Evolutionary conservation across 768 basidiomycete genomes (phyloP), one percentile per base, ranked within the genome.

Genomic region (Polyporus arcularius): DNA sequence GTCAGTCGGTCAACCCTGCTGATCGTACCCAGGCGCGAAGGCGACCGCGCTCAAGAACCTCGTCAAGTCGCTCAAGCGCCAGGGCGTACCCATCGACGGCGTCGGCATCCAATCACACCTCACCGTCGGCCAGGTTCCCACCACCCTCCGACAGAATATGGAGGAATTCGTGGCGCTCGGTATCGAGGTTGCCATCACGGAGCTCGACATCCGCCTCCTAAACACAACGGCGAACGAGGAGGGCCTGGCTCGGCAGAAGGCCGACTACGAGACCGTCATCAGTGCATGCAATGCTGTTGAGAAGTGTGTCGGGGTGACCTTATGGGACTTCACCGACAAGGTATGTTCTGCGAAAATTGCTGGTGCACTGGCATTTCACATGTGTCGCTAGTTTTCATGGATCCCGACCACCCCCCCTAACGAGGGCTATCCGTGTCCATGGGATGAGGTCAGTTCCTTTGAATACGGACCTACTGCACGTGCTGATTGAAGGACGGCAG

Each of bases 141-240:
- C 78, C 4, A 60, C 63, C 9, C 68, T 88, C 48, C 73, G 79
- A 53, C 69, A 76, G 5, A 83, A 84, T 61, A 72, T 87, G 55
- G 68, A 79, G 57, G 75, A 79, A 48, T 82, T 88, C 65, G 78
- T 80, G 21, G 79, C 78, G 16, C 80, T 87, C 30, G 86, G 87
- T 31, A 74, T 88, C 47, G 86, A 88, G 62, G 82, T 87, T 18
- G 86, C 86, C 8, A 80, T 88, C 63, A 89, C 87, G 4, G 87
- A 88, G 68, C 78, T 89, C 46, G 87, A 88, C 68, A 82, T 84
- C 64, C 78, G 85, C 46, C 58, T 63, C 49, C 82, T 85, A 75
- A 76, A 76, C 4, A 73, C 83, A 6, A 85, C 84, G 12, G 76
- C 74, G 9, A 41, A 16, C 31, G 65, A 71, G 3, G 80, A 78